Evolutionary conservation across 768 basidiomycete species (phyloP).

Genomic region (Mrakia frigida): DNA sequence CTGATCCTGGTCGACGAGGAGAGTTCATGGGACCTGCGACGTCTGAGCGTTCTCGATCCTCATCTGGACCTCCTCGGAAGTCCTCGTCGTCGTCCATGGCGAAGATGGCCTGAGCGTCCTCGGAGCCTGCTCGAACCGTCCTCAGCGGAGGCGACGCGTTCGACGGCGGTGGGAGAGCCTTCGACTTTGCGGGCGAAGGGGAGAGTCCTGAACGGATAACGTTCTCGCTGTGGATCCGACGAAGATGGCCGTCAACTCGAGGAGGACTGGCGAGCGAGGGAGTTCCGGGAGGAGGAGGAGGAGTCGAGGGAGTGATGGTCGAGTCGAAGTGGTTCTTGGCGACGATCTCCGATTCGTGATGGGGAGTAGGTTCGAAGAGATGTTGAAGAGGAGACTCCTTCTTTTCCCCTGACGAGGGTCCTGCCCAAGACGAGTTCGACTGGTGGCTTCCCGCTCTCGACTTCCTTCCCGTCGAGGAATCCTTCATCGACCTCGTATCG

Average conservation of each 20-base stretch:
- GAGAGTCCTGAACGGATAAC: background rate
- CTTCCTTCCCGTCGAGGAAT: background rate
- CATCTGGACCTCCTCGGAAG: background rate
- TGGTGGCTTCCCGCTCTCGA: background rate
- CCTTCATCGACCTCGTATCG: background rate
- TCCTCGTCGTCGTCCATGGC: conserved; percentile 24
- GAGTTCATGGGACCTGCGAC: background rate
- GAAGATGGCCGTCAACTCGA: background rate
- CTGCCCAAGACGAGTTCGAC: background rate
- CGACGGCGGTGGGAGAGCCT: background rate
- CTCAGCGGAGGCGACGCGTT: background rate
- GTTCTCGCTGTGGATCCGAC: conserved; percentile 13
- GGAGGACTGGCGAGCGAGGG: background rate
- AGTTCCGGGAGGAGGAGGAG: background rate
- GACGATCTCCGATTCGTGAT: background rate
- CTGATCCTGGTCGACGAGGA: background rate
- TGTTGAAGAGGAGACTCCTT: background rate
- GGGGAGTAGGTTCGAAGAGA: background rate
- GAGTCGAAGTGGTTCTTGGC: background rate
- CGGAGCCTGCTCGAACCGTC: background rate
- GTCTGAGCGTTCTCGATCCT: background rate
- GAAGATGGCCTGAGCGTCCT: background rate
- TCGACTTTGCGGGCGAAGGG: background rate
- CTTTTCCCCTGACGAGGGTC: background rate
- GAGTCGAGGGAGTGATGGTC: background rate